Conservation (phyloP, 192 early-diverging fungal species). For the Coemansia sp. region DNA sequence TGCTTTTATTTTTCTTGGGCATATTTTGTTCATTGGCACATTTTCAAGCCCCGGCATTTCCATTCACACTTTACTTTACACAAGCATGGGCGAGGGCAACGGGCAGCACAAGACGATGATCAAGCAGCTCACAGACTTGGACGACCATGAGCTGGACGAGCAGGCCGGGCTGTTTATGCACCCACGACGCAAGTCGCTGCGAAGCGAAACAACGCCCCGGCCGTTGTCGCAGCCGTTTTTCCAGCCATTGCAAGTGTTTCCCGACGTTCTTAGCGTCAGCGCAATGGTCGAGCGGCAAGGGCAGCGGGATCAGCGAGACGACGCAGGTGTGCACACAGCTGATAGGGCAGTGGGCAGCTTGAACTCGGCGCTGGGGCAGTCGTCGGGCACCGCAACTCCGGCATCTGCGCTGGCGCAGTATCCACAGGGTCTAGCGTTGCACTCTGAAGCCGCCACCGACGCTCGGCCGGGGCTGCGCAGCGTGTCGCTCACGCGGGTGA, state of each 20-base stretch:
- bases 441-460: not conserved
- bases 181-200: conserved; percentile 49
- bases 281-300: conserved; percentile 57
- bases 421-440: conserved; percentile 28
- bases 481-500: conserved; percentile 44
- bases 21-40: not conserved
- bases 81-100: conserved; percentile 11
- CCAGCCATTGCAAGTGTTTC: conserved; percentile 56
- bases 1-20: not conserved
- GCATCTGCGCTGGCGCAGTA: conserved; percentile 26
- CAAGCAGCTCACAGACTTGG: conserved; percentile 59
- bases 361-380: not conserved
- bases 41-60: not conserved
- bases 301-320: conserved; percentile 24
- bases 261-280: conserved; percentile 53
- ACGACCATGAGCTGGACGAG: conserved; percentile 58
- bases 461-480: conserved; percentile 21
- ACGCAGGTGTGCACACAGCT: not conserved
- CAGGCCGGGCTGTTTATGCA: conserved; percentile 57
- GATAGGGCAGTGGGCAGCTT: not conserved
- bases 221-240: conserved; percentile 56
- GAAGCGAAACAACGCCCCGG: conserved; percentile 42
- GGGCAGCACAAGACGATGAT: conserved; percentile 58
- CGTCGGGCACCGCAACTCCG: conserved; percentile 15
- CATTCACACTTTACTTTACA: not conserved